Conservation (phyloP, 2,329 filamentous ascomycete species). For the Talaromyces sp. region DNA sequence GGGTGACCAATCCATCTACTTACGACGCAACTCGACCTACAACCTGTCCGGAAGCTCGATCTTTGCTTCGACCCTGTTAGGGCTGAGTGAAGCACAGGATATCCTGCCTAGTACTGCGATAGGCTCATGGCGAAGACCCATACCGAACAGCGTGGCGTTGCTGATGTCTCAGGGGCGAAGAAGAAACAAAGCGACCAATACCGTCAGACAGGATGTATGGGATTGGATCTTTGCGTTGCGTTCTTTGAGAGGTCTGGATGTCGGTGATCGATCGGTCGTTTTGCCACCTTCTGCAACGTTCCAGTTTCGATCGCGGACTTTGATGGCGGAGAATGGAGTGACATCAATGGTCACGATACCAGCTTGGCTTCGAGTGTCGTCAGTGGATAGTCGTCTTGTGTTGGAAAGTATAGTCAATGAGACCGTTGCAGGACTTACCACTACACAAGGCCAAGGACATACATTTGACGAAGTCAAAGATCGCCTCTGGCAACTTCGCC, state of each 20-base stretch:
- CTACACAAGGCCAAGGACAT: conserved; percentile 16
- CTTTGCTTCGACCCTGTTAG: conserved; percentile 74
- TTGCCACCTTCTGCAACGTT: conserved; percentile 49
- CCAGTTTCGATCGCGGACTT: conserved; percentile 29
- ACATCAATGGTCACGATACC: conserved; percentile 43
- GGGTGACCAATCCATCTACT: conserved; percentile 69
- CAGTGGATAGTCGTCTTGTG: conserved; percentile 70
- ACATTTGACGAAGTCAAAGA: conserved; percentile 52
- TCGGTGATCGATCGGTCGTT: conserved; percentile 66
- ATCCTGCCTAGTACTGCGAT: conserved; percentile 32
- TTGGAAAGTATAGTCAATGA: conserved; percentile 54
- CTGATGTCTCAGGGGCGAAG: conserved; percentile 26
- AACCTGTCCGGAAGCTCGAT: conserved; percentile 58
- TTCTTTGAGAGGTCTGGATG: conserved; percentile 53
- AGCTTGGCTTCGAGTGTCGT: conserved; percentile 56
- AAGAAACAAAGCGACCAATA: conserved; percentile 27
- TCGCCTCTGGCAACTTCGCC: conserved; percentile 60
- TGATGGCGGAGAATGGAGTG: conserved; percentile 26
- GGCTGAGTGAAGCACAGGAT: conserved; percentile 63
- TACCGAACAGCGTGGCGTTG: conserved; percentile 26
- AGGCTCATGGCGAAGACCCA: conserved; percentile 28
- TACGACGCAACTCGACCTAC: conserved; percentile 67
- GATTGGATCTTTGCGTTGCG: conserved; percentile 72
- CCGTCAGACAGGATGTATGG: conserved; percentile 51
- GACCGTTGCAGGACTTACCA: conserved; percentile 31